Evolutionary conservation across 192 early-diverging fungal genomes (phyloP).

Genomic region (Mortierella antarctica): DNA sequence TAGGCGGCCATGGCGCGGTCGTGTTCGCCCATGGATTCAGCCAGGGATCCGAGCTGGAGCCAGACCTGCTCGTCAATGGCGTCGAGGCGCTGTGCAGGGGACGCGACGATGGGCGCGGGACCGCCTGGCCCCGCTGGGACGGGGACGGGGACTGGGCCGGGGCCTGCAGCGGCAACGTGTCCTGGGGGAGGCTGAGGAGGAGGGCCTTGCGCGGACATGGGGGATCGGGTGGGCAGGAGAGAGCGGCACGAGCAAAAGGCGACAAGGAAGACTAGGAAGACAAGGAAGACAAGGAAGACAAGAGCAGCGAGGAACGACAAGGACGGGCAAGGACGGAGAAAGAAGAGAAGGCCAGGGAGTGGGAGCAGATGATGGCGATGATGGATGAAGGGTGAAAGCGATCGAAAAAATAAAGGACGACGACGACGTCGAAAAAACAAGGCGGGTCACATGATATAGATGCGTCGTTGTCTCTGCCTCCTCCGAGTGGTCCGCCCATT

Average conservation of each 20-base stretch:
- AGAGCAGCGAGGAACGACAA: neutral
- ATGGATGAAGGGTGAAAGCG: neutral
- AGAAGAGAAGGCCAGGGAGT: neutral
- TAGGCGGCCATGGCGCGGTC: constrained; percentile 90
- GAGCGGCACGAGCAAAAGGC: neutral
- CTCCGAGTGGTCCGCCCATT: too few species aligned
- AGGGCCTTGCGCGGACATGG: constrained; percentile 16
- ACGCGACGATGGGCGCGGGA: constrained; percentile 13
- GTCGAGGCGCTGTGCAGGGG: constrained; percentile 60
- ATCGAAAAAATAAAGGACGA: neutral
- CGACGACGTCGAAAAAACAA: neutral
- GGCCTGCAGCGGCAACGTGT: constrained; percentile 23
- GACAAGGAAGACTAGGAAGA: neutral
- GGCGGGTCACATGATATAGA: too few species aligned
- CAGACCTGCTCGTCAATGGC: constrained; percentile 70
- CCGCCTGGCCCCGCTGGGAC: neutral
- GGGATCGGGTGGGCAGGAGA: neutral
- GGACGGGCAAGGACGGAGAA: neutral
- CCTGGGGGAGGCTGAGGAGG: constrained; percentile 14
- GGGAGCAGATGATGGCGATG: neutral
- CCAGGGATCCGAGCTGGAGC: constrained; percentile 65
- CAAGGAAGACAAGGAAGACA: neutral
- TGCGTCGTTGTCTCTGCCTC: too few species aligned
- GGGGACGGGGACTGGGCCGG: constrained; percentile 23
- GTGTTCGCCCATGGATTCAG: constrained; percentile 71